Base-by-base conservation (phyloP, 1,139 yeast genomes). In the Candida glucosophila region DNA sequence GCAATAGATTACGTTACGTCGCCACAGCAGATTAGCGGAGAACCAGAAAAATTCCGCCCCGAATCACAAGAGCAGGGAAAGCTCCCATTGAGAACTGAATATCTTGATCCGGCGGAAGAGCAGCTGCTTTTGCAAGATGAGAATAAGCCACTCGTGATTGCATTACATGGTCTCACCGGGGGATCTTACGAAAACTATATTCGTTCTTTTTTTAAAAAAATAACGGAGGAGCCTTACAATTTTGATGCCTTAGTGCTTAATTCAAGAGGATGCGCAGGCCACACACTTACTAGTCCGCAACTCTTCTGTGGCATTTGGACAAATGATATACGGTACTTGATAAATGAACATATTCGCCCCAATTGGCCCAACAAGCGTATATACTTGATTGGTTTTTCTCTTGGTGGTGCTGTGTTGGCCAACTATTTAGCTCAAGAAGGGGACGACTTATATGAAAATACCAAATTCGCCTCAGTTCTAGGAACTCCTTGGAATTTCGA, bases 301-400 rank as follows among this genome's bases (percentile, higher is more conserved):
- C 49, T 73, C 22, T 73, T 70, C 47, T 67, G 70, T 39, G 80
- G 76, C 2, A 52, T 72, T 18, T 70, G 78, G 75, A 73, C 80
- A 12, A 73, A 73, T 39, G 81, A 73, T 43, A 49, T 73, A 27
- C 51, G 80, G 26, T 64, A 64, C 43, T 56, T 71, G 28, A 56
- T 73, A 29, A 63, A 63, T 32, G 73, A 67, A 33, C 55, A 64
- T 28, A 49, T 73, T 19, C 46, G 56, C 17, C 38, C 41, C 15
- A 52, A 52, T 29, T 72, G 68, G 60, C 77, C 78, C 4, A 50
- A 66, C 28, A 67, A 71, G 35, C 49, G 61, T 27, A 53, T 73
- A 8, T 73, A 59, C 39, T 44, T 70, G 33, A 53, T 69, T 27
- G 79, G 79, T 2, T 70, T 70, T 33, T 69, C 77, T 2, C 51